Evolutionary conservation across 257 asterid species (phyloP), one percentile per base, ranked within the genome.

Genomic region (Solanum medicagineum): DNA sequence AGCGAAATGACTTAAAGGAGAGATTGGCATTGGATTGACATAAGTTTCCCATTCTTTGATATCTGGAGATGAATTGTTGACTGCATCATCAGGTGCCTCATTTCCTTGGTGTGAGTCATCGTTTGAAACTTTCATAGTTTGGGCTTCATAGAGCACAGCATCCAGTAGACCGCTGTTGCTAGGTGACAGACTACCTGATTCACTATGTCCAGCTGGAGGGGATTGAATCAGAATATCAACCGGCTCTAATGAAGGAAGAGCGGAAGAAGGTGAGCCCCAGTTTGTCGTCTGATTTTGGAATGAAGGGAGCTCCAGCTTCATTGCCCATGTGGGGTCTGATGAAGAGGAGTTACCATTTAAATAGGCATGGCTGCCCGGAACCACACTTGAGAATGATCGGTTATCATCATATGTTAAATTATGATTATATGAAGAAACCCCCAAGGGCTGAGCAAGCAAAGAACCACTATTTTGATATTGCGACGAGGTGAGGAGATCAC

Each of bases 221-320:
- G 90, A 87, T 22, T 85, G 92, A 84, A 87, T 86, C 68, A 93
- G 88, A 8, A 87, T 84, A 85, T 91, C 91, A 15, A 84, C 89
- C 2, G 92, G 84, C 74, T 93, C 94, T 15, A 86, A 74, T 83
- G 85, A 87, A 84, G 91, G 92, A 86, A 90, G 66, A 2, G 92
- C 93, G 80, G 91, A 87, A 60, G 94, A 85, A 53, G 94, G 92
- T 77, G 90, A 84, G 62, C 87, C 89, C 94, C 93, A 90, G 66
- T 54, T 83, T 74, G 88, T 87, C 60, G 74, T 81, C 65, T 88
- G 90, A 63, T 83, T 91, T 93, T 92, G 97, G 96, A 93, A 86
- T 91, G 97, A 92, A 93, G 97, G 97, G 94, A 93, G 96, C 92
- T 89, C 95, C 87, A 66, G 80, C 89, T 89, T 88, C 92, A 47